phyloP scores from a whole-genome alignment of 805 yeast species.

The Wickerhamiella galacta region DNA sequence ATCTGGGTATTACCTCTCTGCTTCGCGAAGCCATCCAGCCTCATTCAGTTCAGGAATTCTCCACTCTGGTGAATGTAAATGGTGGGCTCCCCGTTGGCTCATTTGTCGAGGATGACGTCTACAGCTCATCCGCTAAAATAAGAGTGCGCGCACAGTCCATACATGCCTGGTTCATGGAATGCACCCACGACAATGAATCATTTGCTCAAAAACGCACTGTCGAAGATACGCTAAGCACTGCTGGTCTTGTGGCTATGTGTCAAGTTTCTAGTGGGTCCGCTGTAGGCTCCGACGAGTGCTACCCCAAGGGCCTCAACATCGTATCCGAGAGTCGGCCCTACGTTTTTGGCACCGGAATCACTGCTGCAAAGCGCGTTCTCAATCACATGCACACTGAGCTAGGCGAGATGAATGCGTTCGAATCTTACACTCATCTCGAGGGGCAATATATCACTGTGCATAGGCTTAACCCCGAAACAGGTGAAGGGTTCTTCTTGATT shows the following conservation, averaged over 20 bases:
- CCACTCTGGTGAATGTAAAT: constrained; percentile 72
- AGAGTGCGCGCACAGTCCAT: constrained; percentile 55
- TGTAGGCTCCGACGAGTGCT: constrained; percentile 85
- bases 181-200: constrained; percentile 89
- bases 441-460: constrained; percentile 86
- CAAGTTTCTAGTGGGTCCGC: constrained; percentile 89
- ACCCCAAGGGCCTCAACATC: constrained; percentile 63
- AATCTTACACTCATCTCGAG: constrained; percentile 87
- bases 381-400: constrained; percentile 23
- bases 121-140: constrained; percentile 23
- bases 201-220: constrained; percentile 81
- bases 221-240: constrained; percentile 88
- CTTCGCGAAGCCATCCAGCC: constrained; percentile 98
- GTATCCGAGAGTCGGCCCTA: constrained; percentile 62
- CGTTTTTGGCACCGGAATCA: constrained; percentile 44
- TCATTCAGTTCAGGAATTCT: constrained; percentile 70
- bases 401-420: constrained; percentile 45
- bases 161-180: constrained; percentile 92
- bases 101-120: constrained; percentile 55
- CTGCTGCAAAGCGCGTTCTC: constrained; percentile 39
- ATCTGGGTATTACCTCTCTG: constrained; percentile 74
- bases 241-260: constrained; percentile 85
- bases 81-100: constrained; percentile 96
- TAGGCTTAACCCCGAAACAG: constrained; percentile 65
- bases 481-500: constrained; percentile 74